Base-by-base conservation (phyloP, 306 rosid genomes). In the Fagus sylvatica region DNA sequence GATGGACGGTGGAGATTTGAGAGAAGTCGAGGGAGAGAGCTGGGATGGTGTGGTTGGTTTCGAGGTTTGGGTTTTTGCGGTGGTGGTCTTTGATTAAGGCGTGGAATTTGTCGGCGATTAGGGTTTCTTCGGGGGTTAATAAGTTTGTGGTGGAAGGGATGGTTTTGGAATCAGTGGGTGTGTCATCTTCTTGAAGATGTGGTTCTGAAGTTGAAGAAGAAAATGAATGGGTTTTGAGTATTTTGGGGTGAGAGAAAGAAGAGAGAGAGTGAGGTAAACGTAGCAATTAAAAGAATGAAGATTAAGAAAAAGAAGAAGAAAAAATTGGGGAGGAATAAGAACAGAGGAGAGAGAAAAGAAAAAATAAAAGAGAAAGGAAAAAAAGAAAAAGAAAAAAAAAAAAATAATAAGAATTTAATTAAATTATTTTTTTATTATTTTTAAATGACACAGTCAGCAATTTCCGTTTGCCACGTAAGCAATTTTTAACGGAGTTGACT, bases 41-140 rank as follows among this genome's bases (percentile, higher is more conserved):
- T 2, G 98, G 86, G 54, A 92, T 87, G 13, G 89, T 88, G 81
- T 78, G 74, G 46, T 48, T 80, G 28, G 79, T 93, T 54, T 74
- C 72, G 6, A 87, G 86, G 74, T 75, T 87, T 46, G 94, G 98
- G 84, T 92, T 86, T 51, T 84, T 89, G 81, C 93, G 90, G 84
- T 93, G 78, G 81, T 89, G 97, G 28, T 89, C 93, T 86, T 95
- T 93, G 42, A 95, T 88, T 5, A 84, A 36, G 53, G 93, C 41
- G 78, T 93, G 93, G 69, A 91, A 77, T 19, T 83, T 84, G 41
- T 89, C 90, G 32, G 86, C 89, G 43, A 70, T 30, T 17, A 65
- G 84, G 84, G 89, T 80, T 75, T 92, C 93, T 75, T 89, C 86
- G 17, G 91, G 70, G 17, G 89, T 71, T 33, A 88, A 59, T 60